These are phyloP conservation scores for Powellomyces hirtus DNA, from an alignment of 192 early-diverging fungal genomes.

Conservation along the genomic window DNA sequence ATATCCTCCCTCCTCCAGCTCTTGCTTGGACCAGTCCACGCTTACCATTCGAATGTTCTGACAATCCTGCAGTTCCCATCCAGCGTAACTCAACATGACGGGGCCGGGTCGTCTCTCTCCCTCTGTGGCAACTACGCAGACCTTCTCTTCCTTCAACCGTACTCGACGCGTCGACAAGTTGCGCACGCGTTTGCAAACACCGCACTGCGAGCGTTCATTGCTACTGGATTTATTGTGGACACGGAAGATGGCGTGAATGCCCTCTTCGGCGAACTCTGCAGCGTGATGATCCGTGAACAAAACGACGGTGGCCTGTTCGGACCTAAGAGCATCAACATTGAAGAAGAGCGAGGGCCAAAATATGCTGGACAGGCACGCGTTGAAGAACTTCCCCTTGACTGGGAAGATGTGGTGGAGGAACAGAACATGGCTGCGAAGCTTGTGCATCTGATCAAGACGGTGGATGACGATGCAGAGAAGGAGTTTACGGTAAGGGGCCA, in stretches of 20 bases:
- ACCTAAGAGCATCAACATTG: slow-evolving; percentile 26
- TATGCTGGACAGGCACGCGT: slow-evolving; percentile 20
- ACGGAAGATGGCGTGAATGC: slow-evolving; percentile 75
- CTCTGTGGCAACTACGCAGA: slow-evolving; percentile 77
- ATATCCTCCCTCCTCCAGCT: slow-evolving; percentile 76
- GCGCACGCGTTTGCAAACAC: slow-evolving; percentile 63
- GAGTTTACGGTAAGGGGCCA: slow-evolving; percentile 65
- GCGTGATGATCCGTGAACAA: slow-evolving; percentile 79
- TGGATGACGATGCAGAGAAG: slow-evolving; percentile 63
- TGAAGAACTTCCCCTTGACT: slow-evolving; percentile 60
- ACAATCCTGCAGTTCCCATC: slow-evolving; percentile 55
- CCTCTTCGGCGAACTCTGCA: slow-evolving; percentile 73
- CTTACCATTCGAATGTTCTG: slow-evolving; percentile 58
- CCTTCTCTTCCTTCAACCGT: slow-evolving; percentile 82
- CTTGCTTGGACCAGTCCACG: slow-evolving; percentile 77
- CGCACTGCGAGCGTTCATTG: slow-evolving; percentile 10
- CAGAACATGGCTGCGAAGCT: slow-evolving; percentile 80
- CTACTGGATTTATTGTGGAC: slow-evolving; percentile 47
- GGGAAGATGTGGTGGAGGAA: slow-evolving; percentile 89
- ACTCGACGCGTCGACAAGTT: slow-evolving; percentile 76
- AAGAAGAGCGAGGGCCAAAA: slow-evolving; percentile 20
- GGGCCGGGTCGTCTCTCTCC: slow-evolving; percentile 10
- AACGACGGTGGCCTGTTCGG: slow-evolving; percentile 68
- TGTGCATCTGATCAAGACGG: slow-evolving; percentile 44
- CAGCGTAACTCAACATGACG: slow-evolving; percentile 28